A percentile compares a stretch with the other conserved stretches of the same genome.
Evolutionary conservation across 2,329 filamentous ascomycete species (phyloP).

Genomic region (Xylaria sp.): DNA sequence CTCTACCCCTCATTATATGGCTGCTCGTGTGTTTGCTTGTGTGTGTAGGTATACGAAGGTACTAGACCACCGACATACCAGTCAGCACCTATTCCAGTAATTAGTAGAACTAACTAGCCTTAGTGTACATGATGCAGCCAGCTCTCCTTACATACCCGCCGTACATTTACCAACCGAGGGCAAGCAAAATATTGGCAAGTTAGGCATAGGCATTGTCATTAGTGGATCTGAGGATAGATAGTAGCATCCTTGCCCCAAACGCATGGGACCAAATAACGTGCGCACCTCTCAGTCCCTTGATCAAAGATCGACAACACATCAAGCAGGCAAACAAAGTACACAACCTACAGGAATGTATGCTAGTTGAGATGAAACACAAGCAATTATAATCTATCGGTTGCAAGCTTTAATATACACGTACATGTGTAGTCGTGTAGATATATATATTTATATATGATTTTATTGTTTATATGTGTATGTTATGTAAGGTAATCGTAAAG

Average conservation of each 20-base stretch:
- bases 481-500: no score
- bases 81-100: neutral
- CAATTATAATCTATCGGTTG: neutral
- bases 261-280: slow-evolving; percentile 32
- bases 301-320: slow-evolving; percentile 31
- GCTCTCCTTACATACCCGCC: slow-evolving; percentile 32
- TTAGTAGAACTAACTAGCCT: neutral
- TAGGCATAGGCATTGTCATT: neutral
- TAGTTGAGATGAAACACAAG: neutral
- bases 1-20: slow-evolving; percentile 5
- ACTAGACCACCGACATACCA: slow-evolving; percentile 5
- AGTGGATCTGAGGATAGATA: neutral
- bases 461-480: neutral
- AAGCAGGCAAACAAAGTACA: slow-evolving; percentile 17
- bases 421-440: neutral
- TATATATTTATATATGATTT: neutral
- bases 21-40: neutral
- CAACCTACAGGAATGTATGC: neutral
- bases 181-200: slow-evolving; percentile 10
- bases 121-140: slow-evolving; percentile 22
- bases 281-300: slow-evolving; percentile 23
- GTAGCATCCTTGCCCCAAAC: slow-evolving; percentile 16
- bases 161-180: slow-evolving; percentile 28
- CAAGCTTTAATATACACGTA: neutral
- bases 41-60: neutral